Evolutionary conservation across 495 filamentous ascomycete genomes (phyloP).

Genomic region (Cudoniella acicularis): DNA sequence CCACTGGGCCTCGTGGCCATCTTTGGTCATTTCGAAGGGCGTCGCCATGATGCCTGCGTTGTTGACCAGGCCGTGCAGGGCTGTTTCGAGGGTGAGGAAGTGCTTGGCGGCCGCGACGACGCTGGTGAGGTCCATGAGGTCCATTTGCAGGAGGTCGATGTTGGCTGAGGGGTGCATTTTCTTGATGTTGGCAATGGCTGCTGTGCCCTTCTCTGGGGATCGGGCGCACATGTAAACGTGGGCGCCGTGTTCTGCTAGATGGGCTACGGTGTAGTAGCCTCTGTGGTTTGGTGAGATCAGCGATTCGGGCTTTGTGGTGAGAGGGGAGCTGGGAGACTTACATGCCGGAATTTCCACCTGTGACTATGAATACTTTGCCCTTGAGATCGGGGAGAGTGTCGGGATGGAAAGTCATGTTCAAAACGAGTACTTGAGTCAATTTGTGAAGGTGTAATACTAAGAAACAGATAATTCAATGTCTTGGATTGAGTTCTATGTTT

Average conservation of each 20-base stretch:
- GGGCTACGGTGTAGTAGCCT: constrained; percentile 59
- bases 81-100: constrained; percentile 37
- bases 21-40: constrained; percentile 42
- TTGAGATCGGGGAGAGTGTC: constrained; percentile 46
- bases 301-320: constrained; percentile 7
- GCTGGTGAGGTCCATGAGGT: constrained; percentile 35
- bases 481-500: constrained; percentile 23
- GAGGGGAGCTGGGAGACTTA: constrained; percentile 25
- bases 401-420: constrained; percentile 39
- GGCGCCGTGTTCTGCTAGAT: constrained; percentile 58
- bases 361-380: constrained; percentile 59
- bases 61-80: constrained; percentile 58
- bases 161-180: constrained; percentile 32
- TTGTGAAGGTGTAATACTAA: constrained; percentile 15
- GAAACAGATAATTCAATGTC: constrained; percentile 20
- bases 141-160: constrained; percentile 40
- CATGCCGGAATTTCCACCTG: constrained; percentile 50
- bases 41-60: constrained; percentile 68
- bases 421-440: constrained; percentile 21
- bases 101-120: constrained; percentile 29
- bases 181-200: constrained; percentile 49
- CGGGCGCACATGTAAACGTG: constrained; percentile 65
- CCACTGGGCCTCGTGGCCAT: constrained; percentile 65
- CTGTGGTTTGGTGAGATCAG: constrained; percentile 27
- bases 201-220: constrained; percentile 44